These are phyloP conservation scores for Moesziomyces parantarcticus DNA, from an alignment of 1,284 basidiomycete genomes.

Conservation along the genomic window DNA sequence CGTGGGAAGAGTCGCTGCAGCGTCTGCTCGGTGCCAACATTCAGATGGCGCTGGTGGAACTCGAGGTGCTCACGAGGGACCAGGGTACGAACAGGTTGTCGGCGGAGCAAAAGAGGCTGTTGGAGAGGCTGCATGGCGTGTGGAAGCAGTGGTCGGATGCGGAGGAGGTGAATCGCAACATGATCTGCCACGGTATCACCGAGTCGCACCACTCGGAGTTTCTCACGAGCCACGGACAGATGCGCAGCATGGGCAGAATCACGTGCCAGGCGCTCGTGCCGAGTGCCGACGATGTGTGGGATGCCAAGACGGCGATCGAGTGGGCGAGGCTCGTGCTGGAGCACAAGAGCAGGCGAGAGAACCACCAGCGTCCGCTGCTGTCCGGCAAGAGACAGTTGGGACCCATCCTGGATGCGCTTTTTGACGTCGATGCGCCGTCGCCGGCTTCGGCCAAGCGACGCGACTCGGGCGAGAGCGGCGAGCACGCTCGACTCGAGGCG, in stretches of 20 bases:
- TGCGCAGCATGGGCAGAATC: constrained; percentile 30
- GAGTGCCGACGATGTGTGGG: constrained; percentile 43
- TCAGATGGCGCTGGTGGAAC: constrained; percentile 41
- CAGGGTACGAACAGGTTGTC: constrained; percentile 31
- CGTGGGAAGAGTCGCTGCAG: constrained; percentile 46
- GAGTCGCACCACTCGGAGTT: constrained; percentile 49
- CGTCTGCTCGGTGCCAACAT: constrained; percentile 32
- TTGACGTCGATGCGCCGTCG: constrained; percentile 16
- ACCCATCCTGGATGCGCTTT: constrained; percentile 31
- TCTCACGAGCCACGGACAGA: constrained; percentile 25
- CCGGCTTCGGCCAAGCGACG: constrained; percentile 2
- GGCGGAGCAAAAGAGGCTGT: constrained; percentile 23
- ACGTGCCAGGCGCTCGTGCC: constrained; percentile 39
- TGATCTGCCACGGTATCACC: constrained; percentile 39
- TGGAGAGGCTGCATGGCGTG: constrained; percentile 31
- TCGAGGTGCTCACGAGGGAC: constrained; percentile 36
- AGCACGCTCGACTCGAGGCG: background rate
- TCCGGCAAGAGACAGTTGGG: constrained; percentile 40
- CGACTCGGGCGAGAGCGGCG: background rate
- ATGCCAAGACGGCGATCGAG: constrained; percentile 41
- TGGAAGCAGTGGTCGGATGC: constrained; percentile 52
- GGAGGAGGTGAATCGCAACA: constrained; percentile 44
- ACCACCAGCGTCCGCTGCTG: constrained; percentile 9
- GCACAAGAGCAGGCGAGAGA: constrained; percentile 32
- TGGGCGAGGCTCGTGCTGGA: constrained; percentile 43